Percentiles rank a stretch among this genome's conserved stretches.
These are phyloP conservation scores for Verticillium klebahnii DNA, from an alignment of 2,329 filamentous ascomycete species.

Conservation along the genomic window DNA sequence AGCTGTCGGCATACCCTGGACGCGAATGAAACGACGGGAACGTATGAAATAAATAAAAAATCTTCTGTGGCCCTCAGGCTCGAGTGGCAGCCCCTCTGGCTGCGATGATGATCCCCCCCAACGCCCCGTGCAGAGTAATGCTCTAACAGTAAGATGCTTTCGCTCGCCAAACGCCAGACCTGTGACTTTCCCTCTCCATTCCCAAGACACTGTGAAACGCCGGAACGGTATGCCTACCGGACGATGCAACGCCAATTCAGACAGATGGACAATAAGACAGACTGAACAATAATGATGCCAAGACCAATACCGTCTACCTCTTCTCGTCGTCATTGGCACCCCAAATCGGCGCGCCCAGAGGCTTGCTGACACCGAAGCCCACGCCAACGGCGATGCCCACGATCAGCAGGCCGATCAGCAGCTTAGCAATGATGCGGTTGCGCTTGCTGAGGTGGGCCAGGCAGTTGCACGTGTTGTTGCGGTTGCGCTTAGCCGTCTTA, in stretches of 20 bases:
- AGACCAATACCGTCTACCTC: not conserved
- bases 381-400: slow-evolving; percentile 50
- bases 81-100: not conserved
- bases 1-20: not conserved
- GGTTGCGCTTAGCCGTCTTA: slow-evolving; percentile 48
- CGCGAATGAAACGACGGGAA: not conserved
- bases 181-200: not conserved
- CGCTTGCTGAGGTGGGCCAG: slow-evolving; percentile 49
- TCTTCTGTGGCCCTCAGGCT: not conserved
- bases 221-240: not conserved
- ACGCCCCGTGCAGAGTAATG: not conserved
- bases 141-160: not conserved
- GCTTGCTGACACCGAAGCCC: slow-evolving; percentile 58
- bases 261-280: not conserved
- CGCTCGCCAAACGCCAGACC: not conserved
- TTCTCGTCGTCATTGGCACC: slow-evolving; percentile 23
- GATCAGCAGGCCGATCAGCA: slow-evolving; percentile 47
- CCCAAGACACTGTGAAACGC: not conserved
- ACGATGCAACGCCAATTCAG: not conserved
- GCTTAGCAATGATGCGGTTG: slow-evolving; percentile 49
- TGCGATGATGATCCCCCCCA: not conserved
- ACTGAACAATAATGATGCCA: not conserved
- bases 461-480: slow-evolving; percentile 44
- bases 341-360: slow-evolving; percentile 56
- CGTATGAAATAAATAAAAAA: not conserved